These are phyloP conservation scores for Microcos paniculata DNA, from an alignment of 345 rosid genomes.

Conservation along the genomic window DNA sequence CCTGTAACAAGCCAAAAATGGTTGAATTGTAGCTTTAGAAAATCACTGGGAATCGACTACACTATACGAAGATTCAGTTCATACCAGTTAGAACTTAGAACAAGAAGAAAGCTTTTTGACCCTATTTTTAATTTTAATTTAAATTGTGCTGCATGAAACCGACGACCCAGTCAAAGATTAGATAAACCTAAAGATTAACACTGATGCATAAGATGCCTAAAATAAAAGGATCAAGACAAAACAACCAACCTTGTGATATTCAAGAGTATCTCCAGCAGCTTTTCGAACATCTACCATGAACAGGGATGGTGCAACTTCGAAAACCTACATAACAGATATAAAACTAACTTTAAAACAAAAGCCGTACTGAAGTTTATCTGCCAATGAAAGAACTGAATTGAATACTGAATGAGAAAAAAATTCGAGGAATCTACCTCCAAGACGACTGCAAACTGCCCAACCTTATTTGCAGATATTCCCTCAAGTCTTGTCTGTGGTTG, in stretches of 20 bases:
- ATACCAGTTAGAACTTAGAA: background rate
- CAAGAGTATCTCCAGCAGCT: constrained; percentile 88
- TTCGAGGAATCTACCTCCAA: constrained; percentile 54
- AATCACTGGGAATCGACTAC: background rate
- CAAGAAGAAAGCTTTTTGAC: background rate
- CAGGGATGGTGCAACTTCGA: constrained; percentile 87
- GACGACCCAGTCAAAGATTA: background rate
- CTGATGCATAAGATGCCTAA: background rate
- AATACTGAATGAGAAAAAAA: constrained; percentile 6
- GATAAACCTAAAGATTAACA: background rate
- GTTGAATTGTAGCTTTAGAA: background rate
- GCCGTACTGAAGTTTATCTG: background rate
- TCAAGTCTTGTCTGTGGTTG: constrained; percentile 67
- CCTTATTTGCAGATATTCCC: constrained; percentile 52
- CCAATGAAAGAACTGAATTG: constrained; percentile 4
- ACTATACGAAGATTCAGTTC: background rate
- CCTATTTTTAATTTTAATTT: background rate
- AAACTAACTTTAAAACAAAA: constrained; percentile 1
- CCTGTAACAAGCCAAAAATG: constrained; percentile 4
- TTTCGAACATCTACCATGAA: constrained; percentile 92
- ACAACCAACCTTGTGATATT: constrained; percentile 75
- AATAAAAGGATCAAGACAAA: background rate
- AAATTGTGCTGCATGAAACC: background rate
- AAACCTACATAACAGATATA: constrained; percentile 43
- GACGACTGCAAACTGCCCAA: constrained; percentile 69